These are phyloP conservation scores for Colletotrichum destructivum DNA, from an alignment of 2,329 filamentous ascomycete species.

Conservation along the genomic window DNA sequence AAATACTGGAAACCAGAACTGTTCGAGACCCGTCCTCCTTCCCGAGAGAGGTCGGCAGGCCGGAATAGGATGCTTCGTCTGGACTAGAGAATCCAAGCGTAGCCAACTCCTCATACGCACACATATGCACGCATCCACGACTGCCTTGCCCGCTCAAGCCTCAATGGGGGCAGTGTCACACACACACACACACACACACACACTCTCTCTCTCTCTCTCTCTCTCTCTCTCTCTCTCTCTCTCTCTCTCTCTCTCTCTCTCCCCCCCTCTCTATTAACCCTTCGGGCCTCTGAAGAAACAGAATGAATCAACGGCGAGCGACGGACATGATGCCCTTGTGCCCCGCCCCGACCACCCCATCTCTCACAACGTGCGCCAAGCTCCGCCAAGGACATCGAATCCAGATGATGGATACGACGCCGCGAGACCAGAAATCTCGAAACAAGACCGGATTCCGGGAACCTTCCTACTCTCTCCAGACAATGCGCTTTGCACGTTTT, in stretches of 20 bases:
- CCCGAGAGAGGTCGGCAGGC: background rate
- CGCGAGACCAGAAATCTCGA: constrained; percentile 19
- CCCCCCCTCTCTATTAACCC: background rate
- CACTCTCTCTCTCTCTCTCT: background rate
- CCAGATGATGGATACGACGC: constrained; percentile 33
- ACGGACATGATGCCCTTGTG: constrained; percentile 2
- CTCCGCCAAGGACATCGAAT: constrained; percentile 35
- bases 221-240: background rate
- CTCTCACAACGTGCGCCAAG: constrained; percentile 41
- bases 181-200: too few relatives aligned
- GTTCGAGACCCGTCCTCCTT: constrained; percentile 25
- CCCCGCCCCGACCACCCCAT: constrained; percentile 21
- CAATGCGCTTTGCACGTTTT: constrained; percentile 20
- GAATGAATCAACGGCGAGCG: constrained; percentile 11
- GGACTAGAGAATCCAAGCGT: constrained; percentile 1
- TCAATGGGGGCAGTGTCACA: background rate
- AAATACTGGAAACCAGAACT: constrained; percentile 31
- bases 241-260: background rate
- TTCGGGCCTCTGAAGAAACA: background rate
- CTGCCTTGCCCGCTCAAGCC: constrained; percentile 5
- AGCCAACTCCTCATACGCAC: background rate
- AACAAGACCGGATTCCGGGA: constrained; percentile 30
- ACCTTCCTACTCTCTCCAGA: background rate
- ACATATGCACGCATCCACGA: too few relatives aligned
- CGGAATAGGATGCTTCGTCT: constrained; percentile 2